Evolutionary conservation across 129 eudicot genomes (phyloP).

Genomic region (Chrysanthemum lavandulifolium): DNA sequence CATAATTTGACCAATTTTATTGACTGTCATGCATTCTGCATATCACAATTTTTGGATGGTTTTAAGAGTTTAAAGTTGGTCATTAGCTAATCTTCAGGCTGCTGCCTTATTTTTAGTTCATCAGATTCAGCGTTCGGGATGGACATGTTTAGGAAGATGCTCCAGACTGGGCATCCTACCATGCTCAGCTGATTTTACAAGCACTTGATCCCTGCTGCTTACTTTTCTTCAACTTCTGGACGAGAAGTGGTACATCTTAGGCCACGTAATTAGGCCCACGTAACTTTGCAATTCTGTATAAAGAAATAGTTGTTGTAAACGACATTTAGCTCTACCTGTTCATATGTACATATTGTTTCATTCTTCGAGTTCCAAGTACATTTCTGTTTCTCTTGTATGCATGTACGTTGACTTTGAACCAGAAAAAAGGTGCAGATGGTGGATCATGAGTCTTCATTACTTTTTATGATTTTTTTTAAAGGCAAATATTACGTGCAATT

Average conservation of each 20-base stretch:
- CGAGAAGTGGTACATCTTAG: not conserved
- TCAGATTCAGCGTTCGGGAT: conserved; percentile 99
- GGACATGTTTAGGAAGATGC: conserved; percentile 99
- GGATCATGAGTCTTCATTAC: not conserved
- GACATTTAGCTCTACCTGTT: conserved; percentile 8
- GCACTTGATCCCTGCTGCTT: conserved; percentile 16
- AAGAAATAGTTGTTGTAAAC: conserved; percentile 5
- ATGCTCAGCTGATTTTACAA: conserved; percentile 80
- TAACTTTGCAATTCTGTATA: conserved; percentile 12
- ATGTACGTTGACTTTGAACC: not conserved
- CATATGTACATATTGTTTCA: conserved; percentile 20
- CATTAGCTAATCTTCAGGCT: conserved; percentile 29
- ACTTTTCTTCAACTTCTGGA: conserved; percentile 12
- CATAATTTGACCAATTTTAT: no score
- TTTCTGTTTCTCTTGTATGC: not conserved
- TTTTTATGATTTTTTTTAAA: not conserved
- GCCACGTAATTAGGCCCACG: not conserved
- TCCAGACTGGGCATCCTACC: conserved; percentile 97
- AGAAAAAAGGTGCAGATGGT: not conserved
- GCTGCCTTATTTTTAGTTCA: conserved; percentile 67
- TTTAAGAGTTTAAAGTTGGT: not conserved
- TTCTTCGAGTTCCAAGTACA: not conserved
- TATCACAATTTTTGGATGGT: not conserved
- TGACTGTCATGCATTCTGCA: not conserved
- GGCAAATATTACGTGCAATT: not conserved